These are phyloP conservation scores for Yamadazyma kanchanaburiensis DNA, from an alignment of 1,139 yeast genomes.

Conservation along the genomic window DNA sequence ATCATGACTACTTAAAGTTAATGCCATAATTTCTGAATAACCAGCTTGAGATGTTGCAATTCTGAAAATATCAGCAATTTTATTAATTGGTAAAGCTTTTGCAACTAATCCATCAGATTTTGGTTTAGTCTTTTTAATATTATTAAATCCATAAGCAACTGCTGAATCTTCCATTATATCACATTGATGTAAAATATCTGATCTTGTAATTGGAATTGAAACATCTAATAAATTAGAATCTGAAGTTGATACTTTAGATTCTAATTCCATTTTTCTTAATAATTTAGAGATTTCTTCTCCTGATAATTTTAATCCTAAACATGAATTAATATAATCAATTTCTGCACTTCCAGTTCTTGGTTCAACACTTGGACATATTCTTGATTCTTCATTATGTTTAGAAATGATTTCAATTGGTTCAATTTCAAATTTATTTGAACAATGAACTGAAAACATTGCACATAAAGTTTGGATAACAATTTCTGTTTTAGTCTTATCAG, in stretches of 20 bases:
- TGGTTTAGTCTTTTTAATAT: constrained; percentile 79
- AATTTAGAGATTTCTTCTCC: constrained; percentile 67
- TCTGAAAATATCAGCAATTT: constrained; percentile 87
- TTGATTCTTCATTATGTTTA: constrained; percentile 74
- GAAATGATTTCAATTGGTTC: constrained; percentile 89
- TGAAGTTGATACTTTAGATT: constrained; percentile 51
- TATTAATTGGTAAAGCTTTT: constrained; percentile 85
- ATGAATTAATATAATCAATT: constrained; percentile 82
- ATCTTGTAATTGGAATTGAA: constrained; percentile 84
- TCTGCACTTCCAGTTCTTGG: constrained; percentile 75
- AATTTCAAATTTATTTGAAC: constrained; percentile 69
- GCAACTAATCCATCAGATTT: constrained; percentile 79
- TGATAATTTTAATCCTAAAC: constrained; percentile 74
- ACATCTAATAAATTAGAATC: constrained; percentile 62
- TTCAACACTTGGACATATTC: constrained; percentile 70
- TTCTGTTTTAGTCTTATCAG: constrained; percentile 90
- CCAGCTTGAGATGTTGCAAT: constrained; percentile 92
- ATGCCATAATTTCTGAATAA: constrained; percentile 93
- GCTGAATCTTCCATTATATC: constrained; percentile 99
- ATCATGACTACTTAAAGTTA: constrained; percentile 93
- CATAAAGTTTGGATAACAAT: constrained; percentile 87
- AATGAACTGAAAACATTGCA: constrained; percentile 93
- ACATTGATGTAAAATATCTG: constrained; percentile 95
- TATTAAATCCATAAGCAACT: constrained; percentile 92
- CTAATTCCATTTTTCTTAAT: constrained; percentile 77